Evolutionary conservation across 2,329 filamentous ascomycete genomes (phyloP).

Genomic region (Aspergillus puulaauensis): DNA sequence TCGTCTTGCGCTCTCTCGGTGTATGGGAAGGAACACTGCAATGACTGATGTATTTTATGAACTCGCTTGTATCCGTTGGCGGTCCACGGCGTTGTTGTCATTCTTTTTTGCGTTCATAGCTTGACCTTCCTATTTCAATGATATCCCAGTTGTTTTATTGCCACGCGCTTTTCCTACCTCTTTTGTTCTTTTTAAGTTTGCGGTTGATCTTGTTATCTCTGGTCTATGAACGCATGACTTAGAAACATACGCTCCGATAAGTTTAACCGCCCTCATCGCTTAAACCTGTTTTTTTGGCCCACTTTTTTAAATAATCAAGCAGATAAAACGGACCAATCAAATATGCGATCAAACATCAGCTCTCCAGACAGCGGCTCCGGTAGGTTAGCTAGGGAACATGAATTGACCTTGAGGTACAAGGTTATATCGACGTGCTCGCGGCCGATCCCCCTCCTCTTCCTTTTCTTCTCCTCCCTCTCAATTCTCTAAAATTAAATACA

Average conservation of each 20-base stretch:
- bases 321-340: neutral
- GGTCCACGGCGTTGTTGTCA: neutral
- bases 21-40: neutral
- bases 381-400: neutral
- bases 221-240: neutral
- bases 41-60: constrained; percentile 6
- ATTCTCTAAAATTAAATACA: neutral
- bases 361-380: neutral
- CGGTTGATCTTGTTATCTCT: neutral
- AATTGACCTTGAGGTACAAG: neutral
- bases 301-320: neutral
- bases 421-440: neutral
- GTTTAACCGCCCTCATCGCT: no score
- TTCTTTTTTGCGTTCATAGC: neutral
- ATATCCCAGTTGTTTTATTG: constrained; percentile 11
- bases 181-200: neutral
- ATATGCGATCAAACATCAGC: neutral
- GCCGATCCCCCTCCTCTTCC: neutral
- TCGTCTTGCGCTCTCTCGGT: neutral
- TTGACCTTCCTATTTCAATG: constrained; percentile 8
- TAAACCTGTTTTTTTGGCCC: neutral
- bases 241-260: neutral
- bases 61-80: neutral
- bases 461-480: neutral
- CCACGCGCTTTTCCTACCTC: neutral